Percentiles rank a stretch among this genome's conserved stretches.
These are phyloP conservation scores for Schrenkiella parvula DNA, from an alignment of 345 rosid genomes.

Conservation along the genomic window DNA sequence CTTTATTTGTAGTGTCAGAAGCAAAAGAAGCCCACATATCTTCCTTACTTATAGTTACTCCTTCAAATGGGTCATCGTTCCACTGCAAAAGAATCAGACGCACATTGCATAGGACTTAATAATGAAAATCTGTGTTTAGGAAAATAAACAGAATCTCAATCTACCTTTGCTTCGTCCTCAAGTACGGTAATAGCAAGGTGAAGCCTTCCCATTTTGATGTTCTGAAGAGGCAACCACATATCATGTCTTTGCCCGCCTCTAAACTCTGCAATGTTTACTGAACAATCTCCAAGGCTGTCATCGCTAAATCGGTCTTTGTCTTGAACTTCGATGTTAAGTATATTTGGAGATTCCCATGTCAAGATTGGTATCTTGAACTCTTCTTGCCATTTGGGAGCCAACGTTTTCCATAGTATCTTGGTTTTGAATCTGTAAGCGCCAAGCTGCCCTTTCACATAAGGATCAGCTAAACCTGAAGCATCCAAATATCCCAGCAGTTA, in stretches of 20 bases:
- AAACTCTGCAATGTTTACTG: slow-evolving; percentile 52
- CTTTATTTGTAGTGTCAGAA: slow-evolving; percentile 29
- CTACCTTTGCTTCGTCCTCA: slow-evolving; percentile 54
- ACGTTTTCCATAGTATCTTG: slow-evolving; percentile 56
- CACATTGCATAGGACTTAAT: slow-evolving; percentile 6
- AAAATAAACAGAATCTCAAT: slow-evolving; percentile 2
- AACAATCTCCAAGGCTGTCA: slow-evolving; percentile 70
- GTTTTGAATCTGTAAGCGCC: slow-evolving; percentile 79
- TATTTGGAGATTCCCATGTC: slow-evolving; percentile 69
- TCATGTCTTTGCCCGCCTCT: slow-evolving; percentile 77
- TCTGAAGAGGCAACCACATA: slow-evolving; percentile 86
- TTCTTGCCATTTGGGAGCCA: slow-evolving; percentile 89
- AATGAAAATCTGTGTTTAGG: background rate
- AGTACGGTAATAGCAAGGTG: slow-evolving; percentile 69
- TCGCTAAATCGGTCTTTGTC: slow-evolving; percentile 85
- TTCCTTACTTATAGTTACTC: slow-evolving; percentile 37
- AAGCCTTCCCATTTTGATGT: slow-evolving; percentile 76
- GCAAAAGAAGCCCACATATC: slow-evolving; percentile 43
- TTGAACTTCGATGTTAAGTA: slow-evolving; percentile 65
- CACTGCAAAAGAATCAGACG: slow-evolving; percentile 34
- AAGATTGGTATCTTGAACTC: slow-evolving; percentile 74
- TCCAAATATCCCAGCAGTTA: slow-evolving; percentile 8
- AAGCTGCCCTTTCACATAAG: slow-evolving; percentile 90
- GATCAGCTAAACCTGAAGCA: slow-evolving; percentile 85
- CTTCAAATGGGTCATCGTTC: slow-evolving; percentile 28